Conservation (phyloP, 2,329 filamentous ascomycete genomes). For the Davidsoniella neocaledoniae region DNA sequence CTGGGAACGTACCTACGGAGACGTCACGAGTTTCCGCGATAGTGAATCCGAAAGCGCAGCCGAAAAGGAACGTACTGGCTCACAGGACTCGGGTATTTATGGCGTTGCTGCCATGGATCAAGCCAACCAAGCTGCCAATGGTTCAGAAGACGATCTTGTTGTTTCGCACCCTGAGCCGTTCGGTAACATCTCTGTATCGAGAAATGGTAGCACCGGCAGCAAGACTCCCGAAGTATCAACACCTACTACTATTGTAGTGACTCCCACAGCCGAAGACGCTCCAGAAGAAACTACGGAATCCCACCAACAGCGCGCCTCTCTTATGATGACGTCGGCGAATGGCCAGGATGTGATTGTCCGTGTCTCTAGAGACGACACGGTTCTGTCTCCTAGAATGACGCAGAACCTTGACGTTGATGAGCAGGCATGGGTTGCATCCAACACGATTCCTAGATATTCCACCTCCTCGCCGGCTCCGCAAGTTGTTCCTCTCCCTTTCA, state of each 20-base stretch:
- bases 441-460: slow-evolving; percentile 12
- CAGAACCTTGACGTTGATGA: slow-evolving; percentile 11
- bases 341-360: slow-evolving; percentile 33
- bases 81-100: slow-evolving; percentile 6
- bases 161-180: slow-evolving; percentile 1
- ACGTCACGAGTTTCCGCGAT: slow-evolving; percentile 16
- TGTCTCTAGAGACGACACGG: slow-evolving; percentile 33
- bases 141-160: slow-evolving; percentile 1
- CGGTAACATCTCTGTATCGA: background rate
- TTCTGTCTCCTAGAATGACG: slow-evolving; percentile 16
- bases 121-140: background rate
- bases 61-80: slow-evolving; percentile 2
- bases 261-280: background rate
- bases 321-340: slow-evolving; percentile 26
- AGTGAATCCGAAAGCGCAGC: background rate
- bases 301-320: slow-evolving; percentile 16
- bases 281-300: background rate
- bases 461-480: slow-evolving; percentile 30
- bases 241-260: too few relatives aligned
- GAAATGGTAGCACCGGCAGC: background rate
- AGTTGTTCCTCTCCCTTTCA: slow-evolving; percentile 50
- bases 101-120: background rate
- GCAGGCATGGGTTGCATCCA: slow-evolving; percentile 6
- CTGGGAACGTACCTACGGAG: slow-evolving; percentile 69
- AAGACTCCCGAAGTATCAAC: background rate